Conservation (phyloP, 805 yeast species). For the Cyberlindnera mycetangii region DNA sequence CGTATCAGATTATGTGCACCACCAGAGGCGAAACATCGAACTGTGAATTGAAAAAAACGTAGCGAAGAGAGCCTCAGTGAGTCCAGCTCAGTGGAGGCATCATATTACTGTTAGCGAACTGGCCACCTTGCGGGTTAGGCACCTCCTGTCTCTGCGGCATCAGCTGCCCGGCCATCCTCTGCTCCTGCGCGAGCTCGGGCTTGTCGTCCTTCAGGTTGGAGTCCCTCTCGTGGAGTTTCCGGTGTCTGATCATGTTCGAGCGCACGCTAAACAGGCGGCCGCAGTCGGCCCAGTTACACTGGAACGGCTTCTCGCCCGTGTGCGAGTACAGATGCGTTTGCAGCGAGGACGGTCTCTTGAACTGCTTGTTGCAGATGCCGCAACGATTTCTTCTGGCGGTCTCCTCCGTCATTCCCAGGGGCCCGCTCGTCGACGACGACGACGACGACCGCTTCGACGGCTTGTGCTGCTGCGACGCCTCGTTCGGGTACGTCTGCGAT, state of each 20-base stretch:
- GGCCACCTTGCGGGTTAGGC: background rate
- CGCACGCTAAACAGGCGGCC: slow-evolving; percentile 69
- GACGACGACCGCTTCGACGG: slow-evolving; percentile 15
- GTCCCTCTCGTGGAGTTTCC: slow-evolving; percentile 53
- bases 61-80: background rate
- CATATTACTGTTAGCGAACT: background rate
- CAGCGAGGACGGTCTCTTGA: slow-evolving; percentile 79
- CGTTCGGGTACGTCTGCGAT: slow-evolving; percentile 20
- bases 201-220: slow-evolving; percentile 3
- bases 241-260: slow-evolving; percentile 79
- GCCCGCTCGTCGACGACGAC: slow-evolving; percentile 12
- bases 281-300: slow-evolving; percentile 63
- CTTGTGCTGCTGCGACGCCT: slow-evolving; percentile 6
- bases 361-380: slow-evolving; percentile 65
- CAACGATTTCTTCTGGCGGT: slow-evolving; percentile 46
- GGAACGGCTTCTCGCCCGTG: slow-evolving; percentile 75
- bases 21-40: no score
- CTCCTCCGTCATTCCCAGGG: slow-evolving; percentile 39
- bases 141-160: background rate
- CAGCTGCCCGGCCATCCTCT: background rate
- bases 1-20: no score
- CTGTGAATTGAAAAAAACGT: background rate
- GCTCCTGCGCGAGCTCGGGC: background rate
- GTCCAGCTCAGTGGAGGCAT: slow-evolving; percentile 7
- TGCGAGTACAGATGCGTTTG: slow-evolving; percentile 80